Percentiles rank a stretch among this genome's conserved stretches.
phyloP scores from a whole-genome alignment of 2,329 filamentous ascomycete genomes.

The Hymenotorrendiella dingleyae region DNA sequence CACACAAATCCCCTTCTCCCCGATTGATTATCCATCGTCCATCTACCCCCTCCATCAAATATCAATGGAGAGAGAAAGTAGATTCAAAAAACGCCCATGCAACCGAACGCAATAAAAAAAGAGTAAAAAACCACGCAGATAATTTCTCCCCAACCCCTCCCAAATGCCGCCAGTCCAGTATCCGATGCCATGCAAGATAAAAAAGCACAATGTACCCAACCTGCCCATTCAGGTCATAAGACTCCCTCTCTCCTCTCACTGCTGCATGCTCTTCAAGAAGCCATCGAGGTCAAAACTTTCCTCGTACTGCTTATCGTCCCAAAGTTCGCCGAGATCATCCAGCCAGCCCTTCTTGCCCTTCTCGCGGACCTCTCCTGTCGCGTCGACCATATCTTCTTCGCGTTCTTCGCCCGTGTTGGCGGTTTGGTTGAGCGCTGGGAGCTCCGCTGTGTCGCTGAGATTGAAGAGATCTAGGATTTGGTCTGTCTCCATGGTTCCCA shows the following conservation, averaged over 20 bases:
- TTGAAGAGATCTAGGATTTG: slow-evolving; percentile 97
- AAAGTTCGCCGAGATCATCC: slow-evolving; percentile 90
- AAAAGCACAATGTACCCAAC: not conserved
- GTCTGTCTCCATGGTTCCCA: slow-evolving; percentile 93
- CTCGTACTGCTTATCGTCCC: slow-evolving; percentile 97
- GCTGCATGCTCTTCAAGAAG: slow-evolving; percentile 89
- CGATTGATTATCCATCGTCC: too few species aligned
- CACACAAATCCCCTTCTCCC: too few species aligned
- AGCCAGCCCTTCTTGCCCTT: slow-evolving; percentile 96
- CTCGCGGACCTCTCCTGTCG: slow-evolving; percentile 84
- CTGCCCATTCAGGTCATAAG: not conserved
- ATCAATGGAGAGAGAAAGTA: too few species aligned
- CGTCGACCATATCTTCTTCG: slow-evolving; percentile 86
- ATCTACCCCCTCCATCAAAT: too few species aligned
- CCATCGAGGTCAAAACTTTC: slow-evolving; percentile 96
- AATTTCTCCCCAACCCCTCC: too few species aligned
- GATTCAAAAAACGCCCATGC: too few species aligned
- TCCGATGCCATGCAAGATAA: too few species aligned
- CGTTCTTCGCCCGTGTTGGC: slow-evolving; percentile 51
- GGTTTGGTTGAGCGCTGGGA: slow-evolving; percentile 40
- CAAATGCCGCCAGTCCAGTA: too few species aligned
- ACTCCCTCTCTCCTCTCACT: not conserved
- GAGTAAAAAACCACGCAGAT: too few species aligned
- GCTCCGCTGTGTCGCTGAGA: slow-evolving; percentile 70
- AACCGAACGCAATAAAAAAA: too few species aligned